Base-by-base conservation (phyloP, 2,329 filamentous ascomycete genomes). In the Colletotrichum lindemuthianum region DNA sequence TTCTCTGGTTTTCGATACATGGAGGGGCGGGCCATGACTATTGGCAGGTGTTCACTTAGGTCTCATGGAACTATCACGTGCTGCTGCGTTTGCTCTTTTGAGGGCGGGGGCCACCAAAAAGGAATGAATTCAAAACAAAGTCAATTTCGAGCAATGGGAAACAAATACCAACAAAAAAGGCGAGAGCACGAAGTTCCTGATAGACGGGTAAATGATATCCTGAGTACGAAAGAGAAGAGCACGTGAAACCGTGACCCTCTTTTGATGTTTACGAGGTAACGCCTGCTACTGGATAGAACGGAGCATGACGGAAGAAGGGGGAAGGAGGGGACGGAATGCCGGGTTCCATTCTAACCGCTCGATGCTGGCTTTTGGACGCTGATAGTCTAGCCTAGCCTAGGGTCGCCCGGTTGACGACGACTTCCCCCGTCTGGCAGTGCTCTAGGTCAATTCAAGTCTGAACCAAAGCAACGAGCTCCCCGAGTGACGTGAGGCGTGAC, bases 11-110 rank as follows among this genome's bases (percentile, higher is more conserved):
- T 79, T 82, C 79, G 82, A 65, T 52, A 65, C 56, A 65, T 63
- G 58, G 63, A 65, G 58, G 63, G 63, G 79, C 78, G 83, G 80
- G 81, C 78, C 85, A 79, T 59, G 57, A 65, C 63, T 65, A 61
- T 43, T 65, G 82, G 80, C 81, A 77, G 85, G 84, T 87, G 84
- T 87, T 87, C 78, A 85, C 78, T 24, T 83, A 84, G 77, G 82
- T 83, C 81, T 84, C 80, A 85, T 83, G 82, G 84, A 86, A 84
- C 83, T 82, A 81, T 82, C 80, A 81, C 80, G 79, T 82, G 82
- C 24, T 24, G 24, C 24, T 24, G 24, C 83, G 85, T 85, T 81
- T 83, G 81, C 82, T 82, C 81, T 78, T 75, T 77, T 79, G 80
- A 75, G 73, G 74, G 71, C 69, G 74, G 43, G 15, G 78, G 74